phyloP scores from a whole-genome alignment of 305 asterid species.

The Plantago lanceolata region DNA sequence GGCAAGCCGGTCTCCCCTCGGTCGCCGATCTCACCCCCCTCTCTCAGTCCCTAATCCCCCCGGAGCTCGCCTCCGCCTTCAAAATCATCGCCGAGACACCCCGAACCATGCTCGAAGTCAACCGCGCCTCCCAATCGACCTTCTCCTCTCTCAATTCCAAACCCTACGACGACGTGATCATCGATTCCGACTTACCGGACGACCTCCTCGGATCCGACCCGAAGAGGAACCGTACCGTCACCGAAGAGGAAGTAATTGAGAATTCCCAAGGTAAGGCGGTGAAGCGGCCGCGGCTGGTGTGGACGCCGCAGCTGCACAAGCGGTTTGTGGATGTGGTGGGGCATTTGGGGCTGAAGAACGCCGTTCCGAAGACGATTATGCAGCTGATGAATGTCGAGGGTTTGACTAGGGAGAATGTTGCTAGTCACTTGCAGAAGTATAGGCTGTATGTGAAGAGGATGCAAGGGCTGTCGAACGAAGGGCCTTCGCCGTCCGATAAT shows the following conservation, averaged over 20 bases:
- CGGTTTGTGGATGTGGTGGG: slow-evolving; percentile 40
- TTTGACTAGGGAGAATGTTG: slow-evolving; percentile 41
- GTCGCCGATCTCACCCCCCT: slow-evolving; percentile 32
- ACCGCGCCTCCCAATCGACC: slow-evolving; percentile 30
- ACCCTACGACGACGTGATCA: background rate
- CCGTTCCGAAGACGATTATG: slow-evolving; percentile 38
- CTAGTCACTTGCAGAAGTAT: slow-evolving; percentile 46
- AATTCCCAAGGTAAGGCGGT: slow-evolving; percentile 13
- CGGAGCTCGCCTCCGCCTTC: slow-evolving; percentile 30
- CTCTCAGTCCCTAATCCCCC: slow-evolving; percentile 27
- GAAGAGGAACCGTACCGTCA: slow-evolving; percentile 23
- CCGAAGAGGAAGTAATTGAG: slow-evolving; percentile 11
- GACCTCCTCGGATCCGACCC: slow-evolving; percentile 21
- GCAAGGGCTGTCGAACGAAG: slow-evolving; percentile 39
- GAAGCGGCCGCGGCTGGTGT: slow-evolving; percentile 33
- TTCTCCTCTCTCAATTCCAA: slow-evolving; percentile 24
- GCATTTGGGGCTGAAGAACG: slow-evolving; percentile 36
- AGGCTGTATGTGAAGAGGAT: slow-evolving; percentile 39
- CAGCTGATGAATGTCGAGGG: slow-evolving; percentile 49
- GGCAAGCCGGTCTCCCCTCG: slow-evolving; percentile 32
- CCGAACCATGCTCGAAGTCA: slow-evolving; percentile 27
- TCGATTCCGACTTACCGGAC: background rate
- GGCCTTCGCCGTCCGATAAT: slow-evolving; percentile 30
- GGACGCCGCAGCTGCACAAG: slow-evolving; percentile 47
- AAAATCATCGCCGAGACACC: slow-evolving; percentile 27